Base-by-base conservation (phyloP, 1,284 basidiomycete species). In the Taiwanofungus camphoratus region DNA sequence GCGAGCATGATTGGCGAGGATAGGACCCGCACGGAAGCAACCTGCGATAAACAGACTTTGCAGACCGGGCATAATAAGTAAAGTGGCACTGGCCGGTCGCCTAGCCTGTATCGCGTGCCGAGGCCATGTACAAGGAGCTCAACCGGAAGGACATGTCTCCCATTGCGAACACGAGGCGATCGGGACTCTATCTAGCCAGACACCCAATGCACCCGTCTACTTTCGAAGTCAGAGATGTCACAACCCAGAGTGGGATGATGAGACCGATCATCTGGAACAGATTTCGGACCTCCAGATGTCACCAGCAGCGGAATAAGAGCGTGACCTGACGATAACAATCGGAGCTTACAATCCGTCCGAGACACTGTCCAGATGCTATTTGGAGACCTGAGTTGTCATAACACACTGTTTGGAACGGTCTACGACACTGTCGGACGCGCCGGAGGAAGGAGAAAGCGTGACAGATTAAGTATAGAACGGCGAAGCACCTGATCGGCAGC, bases 1-100 rank as follows among this genome's bases (percentile, higher is more conserved):
- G 73, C 64, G 35, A 74, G 65, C 71, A 74, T 74, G 56, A 48
- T 50, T 47, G 46, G 32, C 38, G 41, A 24, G 51, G 50, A 41
- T 36, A 40, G 52, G 56, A 53, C 53, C 53, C 55, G 52, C 54
- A 49, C 46, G 52, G 52, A 52, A 53, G 46, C 55, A 53, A 53
- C 48, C 46, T 46, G 55, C 42, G 51, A 45, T 27, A 43, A 49
- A 39, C 30, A 41, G 42, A 41, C 30, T 34, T 43, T 26, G 40
- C 35, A 29, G 44, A 45, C 38, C 24, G 41, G 39, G 49, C 51
- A 57, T 61, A 61, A 57, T 60, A 62, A 59, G 57, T n/a, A n/a
- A n/a, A n/a, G 52, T 56, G 48, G 51, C 30, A 49, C 45, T 36
- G 35, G 30, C 52, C 56, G 56, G 52, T 59, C 60, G 60, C 55